Evolutionary conservation across 2,329 filamentous ascomycete genomes (phyloP), one percentile per base, ranked within the genome.

Genomic region (Aspergillus proliferans): DNA sequence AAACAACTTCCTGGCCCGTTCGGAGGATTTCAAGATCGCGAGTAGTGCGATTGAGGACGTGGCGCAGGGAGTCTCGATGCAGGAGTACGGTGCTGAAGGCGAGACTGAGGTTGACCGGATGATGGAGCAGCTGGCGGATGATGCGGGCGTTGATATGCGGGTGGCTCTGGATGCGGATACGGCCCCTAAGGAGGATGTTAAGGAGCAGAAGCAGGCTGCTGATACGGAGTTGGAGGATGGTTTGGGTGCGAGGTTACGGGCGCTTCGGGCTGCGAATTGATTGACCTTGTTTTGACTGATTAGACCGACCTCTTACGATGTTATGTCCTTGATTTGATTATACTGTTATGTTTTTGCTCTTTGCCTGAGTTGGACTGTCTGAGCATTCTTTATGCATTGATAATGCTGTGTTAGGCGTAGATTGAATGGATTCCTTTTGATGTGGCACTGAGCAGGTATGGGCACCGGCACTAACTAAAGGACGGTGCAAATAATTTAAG

Each of bases 41-140:
- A 67, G 66, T 21, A 63, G 56, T 47, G 70, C 70, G 18, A 68
- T 73, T 40, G 66, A 71, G 51, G 69, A 71, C 50, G 70, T 73
- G 9, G 66, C 67, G 22, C 62, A 66, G 52, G 69, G 69, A 1
- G 58, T 73, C 7, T 68, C 68, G 45, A 69, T 71, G 67, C 66
- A 70, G 55, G 70, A 72, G 56, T 71, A 73, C 43, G 72, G 71
- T 21, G 71, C 72, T 3, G 69, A 73, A 56, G 70, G 69, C 1
- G 66, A 70, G 49, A 51, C 62, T 1, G 70, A 73, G 42, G 70
- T 72, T 43, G 70, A 73, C 54, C 63, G 63, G 39, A 52, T 73
- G 52, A 72, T 73, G 70, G 69, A 72, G 53, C 68, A 71, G 53
- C 57, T 73, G 55, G 70, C 70, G 7, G 70, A 73, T 57, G 66